Evolutionary conservation across 176 grass and related monocot species (phyloP).

Genomic region (Thinopyrum elongatum): DNA sequence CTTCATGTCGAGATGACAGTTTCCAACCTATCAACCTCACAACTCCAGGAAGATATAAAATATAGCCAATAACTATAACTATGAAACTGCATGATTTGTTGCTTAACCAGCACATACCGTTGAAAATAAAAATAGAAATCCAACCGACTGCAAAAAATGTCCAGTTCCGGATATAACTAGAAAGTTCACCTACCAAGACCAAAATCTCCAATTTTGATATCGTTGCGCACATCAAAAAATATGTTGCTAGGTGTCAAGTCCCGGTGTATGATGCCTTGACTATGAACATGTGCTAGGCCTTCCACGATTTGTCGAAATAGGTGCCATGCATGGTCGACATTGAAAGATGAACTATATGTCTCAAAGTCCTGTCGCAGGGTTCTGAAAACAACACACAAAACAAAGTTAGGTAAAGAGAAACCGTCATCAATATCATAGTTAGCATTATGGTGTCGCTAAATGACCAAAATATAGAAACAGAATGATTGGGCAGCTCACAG

Average conservation of each 20-base stretch:
- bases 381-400: slow-evolving; percentile 42
- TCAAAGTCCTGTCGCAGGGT: slow-evolving; percentile 87
- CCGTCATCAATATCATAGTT: neutral
- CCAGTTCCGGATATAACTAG: slow-evolving; percentile 15
- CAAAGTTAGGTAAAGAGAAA: slow-evolving; percentile 5
- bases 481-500: neutral
- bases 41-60: slow-evolving; percentile 14
- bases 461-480: neutral
- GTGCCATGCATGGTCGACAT: slow-evolving; percentile 78
- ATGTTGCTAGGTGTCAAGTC: slow-evolving; percentile 98
- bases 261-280: slow-evolving; percentile 97
- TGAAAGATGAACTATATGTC: slow-evolving; percentile 67
- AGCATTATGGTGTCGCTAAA: neutral
- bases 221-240: slow-evolving; percentile 97
- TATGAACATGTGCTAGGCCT: slow-evolving; percentile 94
- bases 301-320: slow-evolving; percentile 98
- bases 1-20: neutral
- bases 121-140: slow-evolving; percentile 17
- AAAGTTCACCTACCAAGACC: slow-evolving; percentile 44
- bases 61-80: neutral
- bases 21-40: neutral
- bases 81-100: neutral
- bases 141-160: slow-evolving; percentile 22
- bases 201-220: slow-evolving; percentile 77
- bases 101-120: neutral